phyloP scores from a whole-genome alignment of 129 eudicot species.

The Oenanthe sinensis region DNA sequence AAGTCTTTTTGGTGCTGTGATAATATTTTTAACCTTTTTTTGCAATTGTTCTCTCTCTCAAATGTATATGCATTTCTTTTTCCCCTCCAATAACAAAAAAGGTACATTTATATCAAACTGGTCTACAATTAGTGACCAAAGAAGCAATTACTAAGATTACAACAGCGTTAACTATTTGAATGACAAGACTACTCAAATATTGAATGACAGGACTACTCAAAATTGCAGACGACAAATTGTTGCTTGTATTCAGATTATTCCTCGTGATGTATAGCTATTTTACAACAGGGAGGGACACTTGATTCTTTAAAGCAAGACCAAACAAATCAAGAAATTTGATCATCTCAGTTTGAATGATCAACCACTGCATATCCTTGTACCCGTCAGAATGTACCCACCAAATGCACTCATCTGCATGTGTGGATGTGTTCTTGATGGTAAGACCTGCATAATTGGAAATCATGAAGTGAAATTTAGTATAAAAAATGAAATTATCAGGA shows the following conservation, averaged over 20 bases:
- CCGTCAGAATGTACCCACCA: conserved; percentile 83
- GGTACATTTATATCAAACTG: background rate
- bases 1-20: too few species aligned
- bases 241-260: background rate
- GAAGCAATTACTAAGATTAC: background rate
- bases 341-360: background rate
- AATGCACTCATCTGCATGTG: conserved; percentile 93
- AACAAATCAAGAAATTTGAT: background rate
- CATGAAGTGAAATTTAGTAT: background rate
- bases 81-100: too few species aligned
- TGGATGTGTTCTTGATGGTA: conserved; percentile 96
- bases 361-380: conserved; percentile 44
- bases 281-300: background rate
- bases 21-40: too few species aligned
- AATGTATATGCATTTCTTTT: too few species aligned
- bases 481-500: background rate
- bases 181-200: background rate
- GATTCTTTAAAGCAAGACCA: background rate
- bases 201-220: background rate
- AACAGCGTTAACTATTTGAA: background rate
- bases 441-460: conserved; percentile 45
- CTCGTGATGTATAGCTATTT: background rate
- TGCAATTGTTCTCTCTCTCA: too few species aligned
- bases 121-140: background rate
- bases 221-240: background rate